Evolutionary conservation across 169 alveolate genomes (phyloP), one percentile per base, ranked within the genome.

Genomic region (Plasmodium fragile): DNA sequence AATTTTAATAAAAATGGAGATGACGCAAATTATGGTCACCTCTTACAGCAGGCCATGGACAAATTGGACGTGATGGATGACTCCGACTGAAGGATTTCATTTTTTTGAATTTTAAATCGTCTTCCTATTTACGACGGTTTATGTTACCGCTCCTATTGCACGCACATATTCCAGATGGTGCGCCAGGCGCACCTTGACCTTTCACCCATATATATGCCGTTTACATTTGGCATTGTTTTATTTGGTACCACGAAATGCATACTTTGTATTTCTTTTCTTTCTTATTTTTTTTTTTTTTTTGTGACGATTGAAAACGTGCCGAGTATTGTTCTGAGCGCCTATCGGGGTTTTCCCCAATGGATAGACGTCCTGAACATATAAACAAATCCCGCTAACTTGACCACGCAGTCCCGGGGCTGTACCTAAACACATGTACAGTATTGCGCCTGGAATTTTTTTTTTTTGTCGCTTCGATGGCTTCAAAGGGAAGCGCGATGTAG

Each of bases 61-160:
- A 91, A 91, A 25, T 53, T 91, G 77, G 94, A 91, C 41, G 49
- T 22, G 2, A 80, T 91, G 92, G 94, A 91, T 49, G 92, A 91
- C 49, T 91, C 94, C 32, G 94, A 91, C 39, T 91, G 82, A 91
- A 69, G 36, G 72, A 32, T 16, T 83, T 43, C 52, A 22, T 49
- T 80, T 39, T 39, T 80, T 55, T 41, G 25, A 22, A 80, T 80
- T 80, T 80, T 80, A 22, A 80, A 80, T 34, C 18, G 32, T 80
- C 34, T 52, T 45, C 36, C 59, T 10, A 30, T 75, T 75, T 75
- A 4, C 55, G 18, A 75, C 13, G 3, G 36, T 30, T 8, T 13
- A 13, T 2, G 22, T 49, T 11, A 49, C 59, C 59, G 7, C 28
- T 75, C 11, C n/a, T 25, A n/a, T 22, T 16, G 7, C 41, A 65